Conservation (phyloP, 106 monocot species). For the Dendrobium nobile region DNA sequence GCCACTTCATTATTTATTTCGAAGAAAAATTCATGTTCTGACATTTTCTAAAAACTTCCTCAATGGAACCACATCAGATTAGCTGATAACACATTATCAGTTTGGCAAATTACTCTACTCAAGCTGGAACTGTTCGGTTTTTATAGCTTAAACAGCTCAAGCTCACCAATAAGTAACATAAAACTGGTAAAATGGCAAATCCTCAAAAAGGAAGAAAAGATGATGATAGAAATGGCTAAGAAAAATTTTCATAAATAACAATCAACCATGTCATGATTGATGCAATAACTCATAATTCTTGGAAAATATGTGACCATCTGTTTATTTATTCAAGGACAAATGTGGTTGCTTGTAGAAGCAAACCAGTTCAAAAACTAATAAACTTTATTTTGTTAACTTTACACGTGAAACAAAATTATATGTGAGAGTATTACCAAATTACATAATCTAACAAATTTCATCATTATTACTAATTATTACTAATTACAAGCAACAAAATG, state of each 20-base stretch:
- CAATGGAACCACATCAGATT: neutral
- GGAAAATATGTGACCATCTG: neutral
- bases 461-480: neutral
- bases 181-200: neutral
- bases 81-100: neutral
- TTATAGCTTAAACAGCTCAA: neutral
- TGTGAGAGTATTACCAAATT: neutral
- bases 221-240: neutral
- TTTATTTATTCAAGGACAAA: neutral
- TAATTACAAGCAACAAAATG: neutral
- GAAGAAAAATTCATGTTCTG: neutral
- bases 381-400: neutral
- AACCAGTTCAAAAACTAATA: neutral
- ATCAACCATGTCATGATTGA: neutral
- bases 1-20: neutral
- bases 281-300: neutral
- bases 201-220: neutral
- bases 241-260: neutral
- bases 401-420: neutral
- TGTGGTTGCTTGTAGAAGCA: neutral
- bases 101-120: too few relatives aligned
- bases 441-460: neutral
- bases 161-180: neutral
- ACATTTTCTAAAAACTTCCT: neutral
- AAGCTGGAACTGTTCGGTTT: neutral